Evolutionary conservation across 345 rosid genomes (phyloP).

Genomic region (Pseudoturritis turrita): DNA sequence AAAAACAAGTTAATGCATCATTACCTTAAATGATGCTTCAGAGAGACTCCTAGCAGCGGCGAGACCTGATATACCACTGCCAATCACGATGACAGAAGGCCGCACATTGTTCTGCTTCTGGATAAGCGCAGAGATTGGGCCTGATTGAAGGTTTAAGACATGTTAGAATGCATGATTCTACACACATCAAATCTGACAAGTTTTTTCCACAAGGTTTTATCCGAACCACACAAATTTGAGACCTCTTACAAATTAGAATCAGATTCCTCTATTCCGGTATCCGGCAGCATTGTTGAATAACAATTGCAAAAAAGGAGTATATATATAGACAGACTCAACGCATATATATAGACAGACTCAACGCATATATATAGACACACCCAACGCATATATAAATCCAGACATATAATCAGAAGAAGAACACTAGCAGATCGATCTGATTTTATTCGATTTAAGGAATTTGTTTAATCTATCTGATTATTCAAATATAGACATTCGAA

Average conservation of each 20-base stretch:
- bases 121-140: conserved; percentile 33
- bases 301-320: background rate
- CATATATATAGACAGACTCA: background rate
- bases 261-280: background rate
- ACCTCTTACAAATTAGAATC: background rate
- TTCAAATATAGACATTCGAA: background rate
- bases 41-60: conserved; percentile 75
- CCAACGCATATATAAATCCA: too few species aligned
- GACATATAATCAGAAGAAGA: background rate
- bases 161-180: background rate
- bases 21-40: conserved; percentile 67
- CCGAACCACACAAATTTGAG: background rate
- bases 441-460: background rate
- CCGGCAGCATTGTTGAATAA: background rate
- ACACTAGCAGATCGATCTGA: background rate
- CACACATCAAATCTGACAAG: background rate
- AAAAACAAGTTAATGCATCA: background rate
- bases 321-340: background rate
- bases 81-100: conserved; percentile 77
- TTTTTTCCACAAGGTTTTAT: background rate
- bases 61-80: conserved; percentile 85
- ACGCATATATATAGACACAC: too few species aligned
- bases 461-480: background rate
- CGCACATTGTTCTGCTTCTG: conserved; percentile 42
- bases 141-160: conserved; percentile 25